Percentiles rank a stretch among this genome's conserved stretches.
Conservation (phyloP, 345 rosid species). For the Eucalyptus pumila region DNA sequence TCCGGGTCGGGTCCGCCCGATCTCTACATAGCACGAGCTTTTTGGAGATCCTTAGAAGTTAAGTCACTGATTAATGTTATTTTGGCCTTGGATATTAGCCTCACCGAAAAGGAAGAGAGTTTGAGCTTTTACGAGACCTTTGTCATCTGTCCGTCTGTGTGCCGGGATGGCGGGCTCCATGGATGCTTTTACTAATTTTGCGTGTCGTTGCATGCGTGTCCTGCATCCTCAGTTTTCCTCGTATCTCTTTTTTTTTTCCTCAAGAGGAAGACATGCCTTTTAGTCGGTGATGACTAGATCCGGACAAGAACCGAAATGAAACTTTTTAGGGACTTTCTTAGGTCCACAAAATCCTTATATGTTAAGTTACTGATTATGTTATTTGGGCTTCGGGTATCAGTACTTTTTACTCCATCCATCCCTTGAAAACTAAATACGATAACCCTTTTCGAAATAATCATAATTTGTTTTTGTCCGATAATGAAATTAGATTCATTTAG, state of each 20-base stretch:
- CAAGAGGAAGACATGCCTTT: background rate
- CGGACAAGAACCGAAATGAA: background rate
- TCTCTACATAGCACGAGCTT: background rate
- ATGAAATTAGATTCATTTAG: background rate
- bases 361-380: background rate
- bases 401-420: background rate
- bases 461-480: background rate
- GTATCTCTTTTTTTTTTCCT: background rate
- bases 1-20: background rate
- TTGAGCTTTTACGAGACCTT: background rate
- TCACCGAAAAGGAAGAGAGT: background rate
- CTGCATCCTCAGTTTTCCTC: too few relatives aligned
- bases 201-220: background rate
- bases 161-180: background rate
- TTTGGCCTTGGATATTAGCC: background rate
- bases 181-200: background rate
- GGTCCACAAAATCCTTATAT: background rate
- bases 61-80: background rate
- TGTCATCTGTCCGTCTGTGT: background rate
- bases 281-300: accelerated
- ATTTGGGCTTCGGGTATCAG: accelerated
- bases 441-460: accelerated
- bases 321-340: background rate
- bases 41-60: background rate
- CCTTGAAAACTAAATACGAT: background rate